Evolutionary conservation across 306 rosid genomes (phyloP), one percentile per base, ranked within the genome.

Genomic region (Trifolium dubium): DNA sequence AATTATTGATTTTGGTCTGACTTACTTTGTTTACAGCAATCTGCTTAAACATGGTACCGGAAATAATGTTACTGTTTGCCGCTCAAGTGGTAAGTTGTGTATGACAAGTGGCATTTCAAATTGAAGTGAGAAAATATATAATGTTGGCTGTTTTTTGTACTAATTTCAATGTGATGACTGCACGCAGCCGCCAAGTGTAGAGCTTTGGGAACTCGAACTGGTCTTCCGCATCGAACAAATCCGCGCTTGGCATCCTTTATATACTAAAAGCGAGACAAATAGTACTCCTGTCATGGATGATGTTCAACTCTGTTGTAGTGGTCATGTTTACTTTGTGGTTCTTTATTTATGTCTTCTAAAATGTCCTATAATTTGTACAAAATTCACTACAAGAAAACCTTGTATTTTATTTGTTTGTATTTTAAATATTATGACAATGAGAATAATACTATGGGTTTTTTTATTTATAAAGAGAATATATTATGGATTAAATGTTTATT

Each of bases 131-230:
- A 69, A 23, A 73, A 31, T 11, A n/a, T n/a, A 4, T 4, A 47
- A 69, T 32, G 18, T 14, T 73, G 55, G 23, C 49, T 56, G 2
- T 8, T 37, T 63, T 18, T 62, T 30, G 4, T 47, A 37, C 72
- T 74, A 72, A 31, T 68, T 64, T 70, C 39, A 29, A 31, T 41
- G 78, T 68, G 40, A 49, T 74, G 19, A 30, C 58, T 71, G 58
- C 92, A 94, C 96, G 99, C 97, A 12, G 97, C 92, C 43, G 77
- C 81, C 70, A 89, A 91, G 67, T 94, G 97, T 78, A 85, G 95
- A 80, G 93, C 81, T 77, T 67, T 89, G 86, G 99, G 99, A 64
- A 80, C 84, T 53, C 80, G 80, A 63, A 62, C 80, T 12, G 84
- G 84, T 63, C 84, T 80, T 80, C 84, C 84, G 13, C 46, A 29